Percentiles rank a stretch among this genome's conserved stretches.
phyloP scores from a whole-genome alignment of 441 rosid genomes.

The Syzygium syzygioides region DNA sequence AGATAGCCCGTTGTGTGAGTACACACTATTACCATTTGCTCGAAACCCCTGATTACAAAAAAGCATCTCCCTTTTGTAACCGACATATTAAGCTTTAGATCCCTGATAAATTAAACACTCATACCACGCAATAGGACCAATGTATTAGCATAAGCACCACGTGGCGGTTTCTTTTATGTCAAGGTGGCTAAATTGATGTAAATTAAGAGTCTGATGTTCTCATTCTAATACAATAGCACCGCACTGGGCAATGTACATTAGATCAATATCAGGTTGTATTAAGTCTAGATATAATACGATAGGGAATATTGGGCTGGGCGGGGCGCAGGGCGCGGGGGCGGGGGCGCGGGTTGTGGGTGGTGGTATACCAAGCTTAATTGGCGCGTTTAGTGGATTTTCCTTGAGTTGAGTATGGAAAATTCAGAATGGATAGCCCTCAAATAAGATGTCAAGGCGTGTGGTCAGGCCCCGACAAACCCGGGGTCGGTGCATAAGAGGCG shows the following conservation, averaged over 20 bases:
- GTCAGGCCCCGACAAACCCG: neutral
- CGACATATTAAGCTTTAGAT: neutral
- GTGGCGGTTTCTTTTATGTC: neutral
- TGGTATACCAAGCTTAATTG: neutral
- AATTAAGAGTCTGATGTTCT: neutral
- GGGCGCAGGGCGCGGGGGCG: no score
- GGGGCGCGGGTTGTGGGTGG: no score
- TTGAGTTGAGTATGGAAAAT: neutral
- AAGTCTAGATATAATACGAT: neutral
- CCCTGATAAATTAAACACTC: no score
- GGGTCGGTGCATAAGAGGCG: neutral
- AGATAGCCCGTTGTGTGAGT: neutral
- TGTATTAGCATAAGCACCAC: neutral
- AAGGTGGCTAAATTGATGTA: neutral
- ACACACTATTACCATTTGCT: neutral
- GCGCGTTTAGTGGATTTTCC: neutral
- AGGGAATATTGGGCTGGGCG: neutral
- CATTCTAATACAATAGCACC: neutral
- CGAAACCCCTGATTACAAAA: neutral
- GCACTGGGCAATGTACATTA: neutral
- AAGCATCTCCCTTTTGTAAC: neutral
- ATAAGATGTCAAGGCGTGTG: neutral
- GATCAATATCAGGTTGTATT: neutral
- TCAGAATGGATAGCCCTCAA: neutral
- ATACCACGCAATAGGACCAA: neutral